Base-by-base conservation (phyloP, 176 grass and related monocot genomes). In the Triticum urartu region DNA sequence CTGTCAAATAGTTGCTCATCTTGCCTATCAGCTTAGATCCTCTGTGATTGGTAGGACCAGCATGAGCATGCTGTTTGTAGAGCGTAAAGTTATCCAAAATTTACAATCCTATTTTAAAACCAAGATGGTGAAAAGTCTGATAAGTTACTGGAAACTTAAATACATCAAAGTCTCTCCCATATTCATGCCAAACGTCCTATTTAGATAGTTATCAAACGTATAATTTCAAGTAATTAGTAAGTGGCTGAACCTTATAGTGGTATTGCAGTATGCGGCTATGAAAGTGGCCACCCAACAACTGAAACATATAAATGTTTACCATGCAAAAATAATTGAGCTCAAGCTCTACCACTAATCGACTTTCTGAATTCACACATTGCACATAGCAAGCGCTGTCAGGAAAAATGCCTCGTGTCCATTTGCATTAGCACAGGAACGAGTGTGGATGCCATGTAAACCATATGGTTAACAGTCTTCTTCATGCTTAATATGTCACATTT, bases 1-100 rank as follows among this genome's bases (percentile, higher is more conserved):
- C 63, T 77, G 39, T 68, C 13, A 45, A 43, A 86, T 38, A 81
- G 72, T 83, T 82, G 3, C 11, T 59, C 80, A 4, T 28, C 30
- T 26, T 54, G 48, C 47, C 26, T 83, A 38, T 47, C 34, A 59
- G 10, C 30, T 78, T 60, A 36, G 11, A 54, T 81, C 72, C 60
- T 86, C 15, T 65, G 10, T 5, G 20, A 89, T 68, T 62, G 1
- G 35, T 71, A 33, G 25, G 66, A 79, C 60, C n/a, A 81, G 40
- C 54, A 40, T 64, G 30, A 11, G 2, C 9, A 6, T 3, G 14
- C 7, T 18, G 8, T 26, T 81, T 79, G 20, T 70, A 0, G 0
- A 3, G 47, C 2, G n/a, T 3, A 3, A 11, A 64, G 20, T 52
- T 3, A 5, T 50, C 3, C 0, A 18, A 83, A 43, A n/a, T 4